A percentile compares a stretch with the other conserved stretches of the same genome.
These are phyloP conservation scores for Scheffersomyces cryptocercus DNA, from an alignment of 1,139 yeast genomes.

Conservation along the genomic window DNA sequence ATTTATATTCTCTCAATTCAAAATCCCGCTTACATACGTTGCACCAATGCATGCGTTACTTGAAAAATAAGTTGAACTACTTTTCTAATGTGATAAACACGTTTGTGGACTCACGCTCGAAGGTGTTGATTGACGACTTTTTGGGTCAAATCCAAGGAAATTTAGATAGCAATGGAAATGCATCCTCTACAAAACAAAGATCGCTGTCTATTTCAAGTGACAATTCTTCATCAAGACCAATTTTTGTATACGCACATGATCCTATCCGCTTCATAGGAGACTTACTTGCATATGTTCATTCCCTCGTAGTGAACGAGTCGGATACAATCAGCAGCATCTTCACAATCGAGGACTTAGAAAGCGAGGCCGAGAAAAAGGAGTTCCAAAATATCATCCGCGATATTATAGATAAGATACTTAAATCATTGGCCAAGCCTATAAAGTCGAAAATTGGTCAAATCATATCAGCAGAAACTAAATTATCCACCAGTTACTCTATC, in stretches of 20 bases:
- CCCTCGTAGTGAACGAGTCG: constrained; percentile 84
- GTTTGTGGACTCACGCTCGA: constrained; percentile 58
- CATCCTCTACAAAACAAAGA: not conserved
- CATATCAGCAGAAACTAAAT: constrained; percentile 62
- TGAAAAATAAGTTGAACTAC: constrained; percentile 47
- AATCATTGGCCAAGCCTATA: constrained; percentile 48
- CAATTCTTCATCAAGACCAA: constrained; percentile 40
- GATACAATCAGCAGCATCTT: constrained; percentile 63
- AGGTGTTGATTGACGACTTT: constrained; percentile 59
- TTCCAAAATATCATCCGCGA: constrained; percentile 29
- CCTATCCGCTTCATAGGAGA: constrained; percentile 85
- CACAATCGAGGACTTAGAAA: constrained; percentile 19
- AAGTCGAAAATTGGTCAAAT: constrained; percentile 63
- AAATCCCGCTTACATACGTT: constrained; percentile 28
- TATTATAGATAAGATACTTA: constrained; percentile 45
- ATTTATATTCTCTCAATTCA: constrained; percentile 35
- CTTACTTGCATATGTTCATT: constrained; percentile 84
- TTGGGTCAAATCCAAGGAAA: constrained; percentile 49
- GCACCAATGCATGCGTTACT: constrained; percentile 34
- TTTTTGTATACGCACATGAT: constrained; percentile 73
- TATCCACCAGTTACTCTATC: constrained; percentile 57
- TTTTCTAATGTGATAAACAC: constrained; percentile 47
- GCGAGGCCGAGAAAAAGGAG: constrained; percentile 13
- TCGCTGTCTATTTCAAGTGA: constrained; percentile 11
- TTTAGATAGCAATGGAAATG: constrained; percentile 4